Conservation (phyloP, 1,139 yeast genomes). For the Sugiyamaella xylanicola region DNA sequence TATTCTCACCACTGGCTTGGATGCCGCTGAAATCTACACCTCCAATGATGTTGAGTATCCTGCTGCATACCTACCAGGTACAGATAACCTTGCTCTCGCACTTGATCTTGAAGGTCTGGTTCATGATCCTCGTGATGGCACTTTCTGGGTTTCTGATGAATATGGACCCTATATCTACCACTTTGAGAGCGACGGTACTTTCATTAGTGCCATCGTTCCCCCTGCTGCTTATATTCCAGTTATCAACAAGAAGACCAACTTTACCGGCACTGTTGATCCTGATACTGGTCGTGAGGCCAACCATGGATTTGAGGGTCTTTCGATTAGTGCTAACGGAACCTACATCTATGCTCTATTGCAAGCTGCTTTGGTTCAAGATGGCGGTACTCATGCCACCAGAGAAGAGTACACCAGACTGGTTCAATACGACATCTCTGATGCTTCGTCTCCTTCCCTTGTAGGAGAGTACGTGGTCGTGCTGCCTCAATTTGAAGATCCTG, state of each 20-base stretch:
- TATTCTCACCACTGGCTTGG: slow-evolving; percentile 25
- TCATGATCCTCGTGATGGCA: slow-evolving; percentile 23
- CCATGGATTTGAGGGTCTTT: slow-evolving; percentile 28
- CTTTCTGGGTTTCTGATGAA: slow-evolving; percentile 29
- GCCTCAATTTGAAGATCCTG: slow-evolving; percentile 28
- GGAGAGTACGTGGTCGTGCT: slow-evolving; percentile 27
- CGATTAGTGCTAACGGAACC: slow-evolving; percentile 26
- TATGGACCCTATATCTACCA: slow-evolving; percentile 30
- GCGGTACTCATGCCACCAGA: slow-evolving; percentile 30
- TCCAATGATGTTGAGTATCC: slow-evolving; percentile 24
- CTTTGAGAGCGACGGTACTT: slow-evolving; percentile 20
- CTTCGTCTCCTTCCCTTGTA: slow-evolving; percentile 18
- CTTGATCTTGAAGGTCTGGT: slow-evolving; percentile 27
- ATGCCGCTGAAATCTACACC: slow-evolving; percentile 24
- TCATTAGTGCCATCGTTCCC: slow-evolving; percentile 26
- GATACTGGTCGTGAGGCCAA: slow-evolving; percentile 27
- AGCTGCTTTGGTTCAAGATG: slow-evolving; percentile 29
- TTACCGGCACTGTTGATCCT: slow-evolving; percentile 25
- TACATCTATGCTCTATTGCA: slow-evolving; percentile 25
- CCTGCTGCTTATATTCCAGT: slow-evolving; percentile 28
- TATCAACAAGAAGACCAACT: slow-evolving; percentile 23
- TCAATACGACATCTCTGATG: slow-evolving; percentile 24
- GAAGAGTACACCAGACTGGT: slow-evolving; percentile 27
- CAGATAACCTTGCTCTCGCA: slow-evolving; percentile 14
- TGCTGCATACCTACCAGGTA: slow-evolving; percentile 23